Percentiles rank a stretch among this genome's conserved stretches.
Evolutionary conservation across 768 basidiomycete genomes (phyloP).

Genomic region (Suillus clintonianus): DNA sequence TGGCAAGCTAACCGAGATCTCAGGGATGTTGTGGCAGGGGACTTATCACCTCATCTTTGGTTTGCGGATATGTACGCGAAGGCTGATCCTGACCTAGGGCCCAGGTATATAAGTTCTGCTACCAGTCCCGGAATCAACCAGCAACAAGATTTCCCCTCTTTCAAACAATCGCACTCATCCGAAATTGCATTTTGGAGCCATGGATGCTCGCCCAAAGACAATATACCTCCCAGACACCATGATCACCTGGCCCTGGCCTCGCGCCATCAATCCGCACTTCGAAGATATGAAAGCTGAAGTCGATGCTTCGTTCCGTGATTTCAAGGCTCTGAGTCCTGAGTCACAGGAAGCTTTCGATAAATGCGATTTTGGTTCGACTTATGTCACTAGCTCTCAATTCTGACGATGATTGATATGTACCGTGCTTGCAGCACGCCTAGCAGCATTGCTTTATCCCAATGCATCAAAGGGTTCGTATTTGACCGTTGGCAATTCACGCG

Average conservation of each 20-base stretch:
- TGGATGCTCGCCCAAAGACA: not conserved
- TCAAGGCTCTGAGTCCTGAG: constrained; percentile 35
- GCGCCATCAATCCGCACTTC: constrained; percentile 42
- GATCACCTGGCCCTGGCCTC: constrained; percentile 45
- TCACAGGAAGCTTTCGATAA: constrained; percentile 41
- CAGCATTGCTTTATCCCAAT: constrained; percentile 1
- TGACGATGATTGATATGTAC: not conserved
- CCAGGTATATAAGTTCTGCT: not conserved
- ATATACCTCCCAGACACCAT: constrained; percentile 41
- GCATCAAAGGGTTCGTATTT: constrained; percentile 3
- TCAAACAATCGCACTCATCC: not conserved
- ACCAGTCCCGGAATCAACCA: not conserved
- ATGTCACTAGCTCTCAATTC: not conserved
- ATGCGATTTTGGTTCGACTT: constrained; percentile 41
- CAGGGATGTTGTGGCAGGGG: no score
- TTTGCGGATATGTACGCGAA: not conserved
- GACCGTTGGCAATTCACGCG: constrained; percentile 7
- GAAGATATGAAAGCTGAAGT: constrained; percentile 35
- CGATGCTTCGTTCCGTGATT: constrained; percentile 38
- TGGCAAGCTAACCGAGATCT: no score
- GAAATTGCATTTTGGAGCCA: not conserved
- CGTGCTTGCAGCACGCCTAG: not conserved
- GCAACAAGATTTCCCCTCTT: not conserved
- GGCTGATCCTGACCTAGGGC: not conserved
- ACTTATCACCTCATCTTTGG: no score